phyloP scores from a whole-genome alignment of 805 yeast species.

The Tetrapisispora fleetii region DNA sequence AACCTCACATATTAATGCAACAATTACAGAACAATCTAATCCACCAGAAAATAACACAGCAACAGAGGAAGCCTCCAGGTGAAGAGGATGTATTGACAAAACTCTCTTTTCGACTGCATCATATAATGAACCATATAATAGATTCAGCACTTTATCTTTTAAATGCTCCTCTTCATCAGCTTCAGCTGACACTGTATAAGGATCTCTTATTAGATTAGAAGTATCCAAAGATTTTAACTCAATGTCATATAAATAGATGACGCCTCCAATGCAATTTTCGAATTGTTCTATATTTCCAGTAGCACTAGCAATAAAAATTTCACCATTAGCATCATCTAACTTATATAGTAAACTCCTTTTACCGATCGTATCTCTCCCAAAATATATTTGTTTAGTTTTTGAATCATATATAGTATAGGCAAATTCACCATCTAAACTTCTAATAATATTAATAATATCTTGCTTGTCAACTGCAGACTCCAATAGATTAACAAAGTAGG shows the following conservation, averaged over 20 bases:
- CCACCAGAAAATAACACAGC: slow-evolving; percentile 90
- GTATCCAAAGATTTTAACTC: slow-evolving; percentile 11
- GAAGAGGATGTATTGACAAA: slow-evolving; percentile 50
- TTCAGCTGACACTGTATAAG: slow-evolving; percentile 14
- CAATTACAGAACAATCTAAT: slow-evolving; percentile 78
- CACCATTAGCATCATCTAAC: slow-evolving; percentile 18
- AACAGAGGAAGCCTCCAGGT: slow-evolving; percentile 31
- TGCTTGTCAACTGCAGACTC: slow-evolving; percentile 13
- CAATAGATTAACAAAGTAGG: slow-evolving; percentile 37
- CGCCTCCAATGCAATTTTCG: slow-evolving; percentile 47
- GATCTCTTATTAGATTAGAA: slow-evolving; percentile 7
- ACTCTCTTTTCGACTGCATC: slow-evolving; percentile 41
- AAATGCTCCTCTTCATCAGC: slow-evolving; percentile 14
- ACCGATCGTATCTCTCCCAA: slow-evolving; percentile 81
- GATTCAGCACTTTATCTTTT: slow-evolving; percentile 5
- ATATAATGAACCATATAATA: slow-evolving; percentile 26
- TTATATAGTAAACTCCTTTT: slow-evolving; percentile 60
- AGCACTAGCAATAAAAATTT: slow-evolving; percentile 40
- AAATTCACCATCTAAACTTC: slow-evolving; percentile 66
- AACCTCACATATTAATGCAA: slow-evolving; percentile 36
- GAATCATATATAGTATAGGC: slow-evolving; percentile 49
- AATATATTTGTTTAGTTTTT: slow-evolving; percentile 38
- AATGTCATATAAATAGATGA: slow-evolving; percentile 37
- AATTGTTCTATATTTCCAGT: slow-evolving; percentile 27
- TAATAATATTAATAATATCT: slow-evolving; percentile 36